phyloP scores from a whole-genome alignment of 2,329 filamentous ascomycete genomes.

The Orbilia blumenaviensis region DNA sequence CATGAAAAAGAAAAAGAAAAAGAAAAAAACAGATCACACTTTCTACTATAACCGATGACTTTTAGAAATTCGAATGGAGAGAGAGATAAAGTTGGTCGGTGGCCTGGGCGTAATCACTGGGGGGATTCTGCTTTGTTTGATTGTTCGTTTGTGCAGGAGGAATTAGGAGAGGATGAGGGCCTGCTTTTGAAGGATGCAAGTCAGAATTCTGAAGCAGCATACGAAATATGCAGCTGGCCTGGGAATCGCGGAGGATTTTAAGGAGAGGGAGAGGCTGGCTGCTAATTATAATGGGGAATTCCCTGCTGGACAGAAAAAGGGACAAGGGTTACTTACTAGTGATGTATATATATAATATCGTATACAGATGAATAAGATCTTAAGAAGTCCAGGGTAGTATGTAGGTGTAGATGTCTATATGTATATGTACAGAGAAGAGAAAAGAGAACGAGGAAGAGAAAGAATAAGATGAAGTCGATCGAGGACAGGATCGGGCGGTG shows the following conservation, averaged over 20 bases:
- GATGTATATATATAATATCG: not conserved
- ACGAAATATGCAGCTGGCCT: constrained; percentile 4
- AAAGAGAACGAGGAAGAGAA: not conserved
- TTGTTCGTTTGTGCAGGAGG: constrained; percentile 4
- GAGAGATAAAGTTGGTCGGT: not conserved
- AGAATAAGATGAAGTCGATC: not conserved
- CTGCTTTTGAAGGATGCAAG: constrained; percentile 30
- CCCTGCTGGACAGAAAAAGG: too few relatives aligned
- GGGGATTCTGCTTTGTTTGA: too few relatives aligned
- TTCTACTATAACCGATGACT: too few relatives aligned
- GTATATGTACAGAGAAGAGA: constrained; percentile 13
- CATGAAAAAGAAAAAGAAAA: not conserved
- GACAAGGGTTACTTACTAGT: too few relatives aligned
- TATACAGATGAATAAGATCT: not conserved
- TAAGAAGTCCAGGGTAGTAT: too few relatives aligned
- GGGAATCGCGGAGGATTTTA: not conserved
- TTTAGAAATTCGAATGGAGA: too few relatives aligned
- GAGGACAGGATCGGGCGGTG: not conserved
- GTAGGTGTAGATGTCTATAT: too few relatives aligned
- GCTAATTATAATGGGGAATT: not conserved
- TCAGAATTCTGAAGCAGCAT: constrained; percentile 41
- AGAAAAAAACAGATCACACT: too few relatives aligned
- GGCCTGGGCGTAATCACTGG: constrained; percentile 14
- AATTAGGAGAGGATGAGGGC: not conserved
- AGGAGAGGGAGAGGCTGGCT: not conserved